Evolutionary conservation across 2,329 filamentous ascomycete species (phyloP).

Genomic region (Phyllosticta citribraziliensis): DNA sequence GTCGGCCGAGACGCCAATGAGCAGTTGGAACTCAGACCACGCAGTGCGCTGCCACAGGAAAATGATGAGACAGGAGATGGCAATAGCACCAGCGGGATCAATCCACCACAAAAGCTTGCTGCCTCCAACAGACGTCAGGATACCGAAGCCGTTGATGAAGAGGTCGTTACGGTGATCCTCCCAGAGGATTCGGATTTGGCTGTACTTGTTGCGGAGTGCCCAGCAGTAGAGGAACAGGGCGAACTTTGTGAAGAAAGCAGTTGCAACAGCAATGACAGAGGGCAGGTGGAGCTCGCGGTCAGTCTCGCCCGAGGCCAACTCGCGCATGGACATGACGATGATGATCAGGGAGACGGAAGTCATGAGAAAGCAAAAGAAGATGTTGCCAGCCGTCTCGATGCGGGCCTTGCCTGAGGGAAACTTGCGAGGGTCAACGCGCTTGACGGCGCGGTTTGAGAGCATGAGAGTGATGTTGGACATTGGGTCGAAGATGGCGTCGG

Average conservation of each 20-base stretch:
- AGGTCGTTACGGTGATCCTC: conserved; percentile 96
- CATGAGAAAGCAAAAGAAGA: conserved; percentile 95
- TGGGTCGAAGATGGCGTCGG: conserved; percentile 89
- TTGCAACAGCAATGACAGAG: conserved; percentile 72
- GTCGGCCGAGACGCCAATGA: conserved; percentile 82
- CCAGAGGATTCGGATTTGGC: conserved; percentile 85
- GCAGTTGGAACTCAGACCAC: conserved; percentile 77
- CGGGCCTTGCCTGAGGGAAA: conserved; percentile 91
- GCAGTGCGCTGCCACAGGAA: conserved; percentile 76
- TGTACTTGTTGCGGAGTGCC: conserved; percentile 81
- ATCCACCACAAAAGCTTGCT: conserved; percentile 89
- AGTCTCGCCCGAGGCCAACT: conserved; percentile 48
- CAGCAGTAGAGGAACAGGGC: conserved; percentile 84
- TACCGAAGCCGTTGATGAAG: conserved; percentile 90
- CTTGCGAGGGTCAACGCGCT: conserved; percentile 70
- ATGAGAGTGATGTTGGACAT: conserved; percentile 82
- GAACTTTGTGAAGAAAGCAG: conserved; percentile 81
- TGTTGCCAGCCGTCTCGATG: conserved; percentile 92
- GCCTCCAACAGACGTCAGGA: conserved; percentile 84
- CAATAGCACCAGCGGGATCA: conserved; percentile 81
- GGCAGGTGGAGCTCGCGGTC: conserved; percentile 60
- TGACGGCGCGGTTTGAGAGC: conserved; percentile 77
- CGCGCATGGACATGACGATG: conserved; percentile 73
- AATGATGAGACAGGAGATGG: conserved; percentile 70
- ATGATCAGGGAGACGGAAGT: conserved; percentile 82